Conservation (phyloP, 441 rosid genomes). For the Gossypium gossypioides region DNA sequence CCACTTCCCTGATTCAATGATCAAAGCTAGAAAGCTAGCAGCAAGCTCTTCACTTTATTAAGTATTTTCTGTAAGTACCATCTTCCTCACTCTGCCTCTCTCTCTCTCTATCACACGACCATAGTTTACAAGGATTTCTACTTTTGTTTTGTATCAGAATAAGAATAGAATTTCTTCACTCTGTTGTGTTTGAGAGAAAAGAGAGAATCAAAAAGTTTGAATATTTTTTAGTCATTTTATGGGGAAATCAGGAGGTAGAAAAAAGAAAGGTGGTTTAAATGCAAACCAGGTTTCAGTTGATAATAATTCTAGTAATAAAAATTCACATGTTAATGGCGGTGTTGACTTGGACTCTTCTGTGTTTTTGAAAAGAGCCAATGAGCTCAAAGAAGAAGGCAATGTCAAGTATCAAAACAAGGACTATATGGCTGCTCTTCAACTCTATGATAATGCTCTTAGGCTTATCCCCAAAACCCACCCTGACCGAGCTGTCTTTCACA, state of each 20-base stretch:
- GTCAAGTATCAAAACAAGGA: slow-evolving; percentile 68
- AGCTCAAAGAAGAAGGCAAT: slow-evolving; percentile 92
- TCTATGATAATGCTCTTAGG: slow-evolving; percentile 57
- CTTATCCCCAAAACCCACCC: slow-evolving; percentile 64
- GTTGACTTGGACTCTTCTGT: slow-evolving; percentile 58
- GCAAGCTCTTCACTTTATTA: not conserved
- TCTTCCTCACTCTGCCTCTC: not conserved
- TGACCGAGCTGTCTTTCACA: slow-evolving; percentile 77
- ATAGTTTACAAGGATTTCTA: not conserved
- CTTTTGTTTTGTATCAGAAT: not conserved
- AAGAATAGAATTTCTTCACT: not conserved
- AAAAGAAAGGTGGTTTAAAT: slow-evolving; percentile 58
- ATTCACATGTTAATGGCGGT: slow-evolving; percentile 46
- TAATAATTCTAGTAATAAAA: slow-evolving; percentile 11
- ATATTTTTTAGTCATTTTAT: slow-evolving; percentile 28
- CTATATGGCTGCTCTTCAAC: slow-evolving; percentile 66
- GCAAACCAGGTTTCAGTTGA: slow-evolving; percentile 33
- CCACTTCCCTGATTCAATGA: not conserved
- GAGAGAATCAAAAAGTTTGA: not conserved
- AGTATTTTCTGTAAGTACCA: not conserved
- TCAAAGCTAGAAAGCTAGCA: not conserved
- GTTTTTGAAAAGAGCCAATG: slow-evolving; percentile 70
- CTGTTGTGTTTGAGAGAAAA: not conserved
- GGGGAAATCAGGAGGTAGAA: slow-evolving; percentile 84
- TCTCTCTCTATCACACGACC: not conserved